Base-by-base conservation (phyloP, 768 basidiomycete species). In the Lactifluus rugatus region DNA sequence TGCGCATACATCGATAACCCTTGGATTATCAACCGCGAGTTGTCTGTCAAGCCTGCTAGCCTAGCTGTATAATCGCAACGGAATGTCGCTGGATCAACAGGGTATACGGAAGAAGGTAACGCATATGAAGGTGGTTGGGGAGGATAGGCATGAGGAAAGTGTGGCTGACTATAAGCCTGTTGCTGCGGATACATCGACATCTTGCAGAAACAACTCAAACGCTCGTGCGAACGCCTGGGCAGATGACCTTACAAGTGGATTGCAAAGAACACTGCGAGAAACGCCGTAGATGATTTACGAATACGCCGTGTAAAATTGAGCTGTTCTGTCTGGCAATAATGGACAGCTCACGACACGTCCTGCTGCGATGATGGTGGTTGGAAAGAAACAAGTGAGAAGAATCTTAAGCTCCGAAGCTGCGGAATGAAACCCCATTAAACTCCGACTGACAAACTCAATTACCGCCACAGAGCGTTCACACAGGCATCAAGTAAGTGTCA, bases 11-110 rank as follows among this genome's bases (percentile, higher is more conserved):
- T 84, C 34, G 96, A 97, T 16, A 99, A 73, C 60, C 80, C 81
- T 74, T 96, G 92, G 63, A 99, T 99, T 61, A 96, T 83, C 10
- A 92, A 87, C 67, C 93, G 85, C 64, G 93, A 95, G 74, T 98
- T 99, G 78, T 93, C 85, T 52, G 84, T 90, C 62, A 99, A 85
- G 62, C 85, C 82, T 66, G 81, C 75, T 54, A 96, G 83, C 61
- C 88, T 83, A 42, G 74, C 70, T 55, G 80, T 67, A 72, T 86
- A 92, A 74, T 91, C 89, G 73, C 83, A 81, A 64, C 91, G 82
- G 70, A 92, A 92, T 39, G 79, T 74, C 71, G 76, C 77, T 31
- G 87, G 82, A 70, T 89, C 86, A 68, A 81, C 71, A 68, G 72
- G 71, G 66, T 77, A 77, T 63, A 76, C 73, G 46, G 63, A 45